Evolutionary conservation across 768 basidiomycete species (phyloP), one percentile per base, ranked within the genome.

Genomic region (Psilocybe azurescens): DNA sequence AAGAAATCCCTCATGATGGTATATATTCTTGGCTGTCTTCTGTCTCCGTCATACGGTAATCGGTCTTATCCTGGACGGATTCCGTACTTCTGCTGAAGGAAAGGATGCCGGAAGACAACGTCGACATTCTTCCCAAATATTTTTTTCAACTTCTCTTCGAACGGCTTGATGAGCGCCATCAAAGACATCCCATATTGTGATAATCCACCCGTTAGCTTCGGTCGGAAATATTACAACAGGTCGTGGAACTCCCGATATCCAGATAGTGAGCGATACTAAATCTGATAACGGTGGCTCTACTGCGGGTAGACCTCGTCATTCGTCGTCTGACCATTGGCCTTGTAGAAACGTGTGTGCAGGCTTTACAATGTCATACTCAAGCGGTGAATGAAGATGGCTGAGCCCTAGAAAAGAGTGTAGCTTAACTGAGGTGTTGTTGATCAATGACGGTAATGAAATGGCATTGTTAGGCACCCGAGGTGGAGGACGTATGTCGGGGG

Each of bases 121-220:
- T 50, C 28, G 24, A 50, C 20, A 10, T 50, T 14, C 6, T 50
- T 6, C 18, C 48, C 48, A 50, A 24, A 50, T 24, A 13, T 50
- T 7, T 44, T 28, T 44, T 14, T 24, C n/a, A 41, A 24, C 54
- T 18, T n/a, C 36, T 7, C 13, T 29, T 24, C 54, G 54, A 39
- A 55, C 7, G 9, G 18, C 38, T 14, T 28, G 5, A 44, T 55
- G 24, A 44, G 41, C 54, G 13, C 38, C 54, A 28, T 6, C 3
- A 16, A 55, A 39, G 8, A 55, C 38, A 11, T 55, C 54, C 38
- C 41, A 55, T n/a, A 55, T 44, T 1, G 54, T 39, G 41, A 55
- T 41, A 10, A 39, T 14, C 10, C 28, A 9, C 0, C 36, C 29
- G 7, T 18, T 9, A 5, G 10, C 14, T 8, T 28, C 20, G 7